Percentiles rank a stretch among this genome's conserved stretches.
Conservation (phyloP, 208 protist species). For the Leishmania gerbilli region DNA sequence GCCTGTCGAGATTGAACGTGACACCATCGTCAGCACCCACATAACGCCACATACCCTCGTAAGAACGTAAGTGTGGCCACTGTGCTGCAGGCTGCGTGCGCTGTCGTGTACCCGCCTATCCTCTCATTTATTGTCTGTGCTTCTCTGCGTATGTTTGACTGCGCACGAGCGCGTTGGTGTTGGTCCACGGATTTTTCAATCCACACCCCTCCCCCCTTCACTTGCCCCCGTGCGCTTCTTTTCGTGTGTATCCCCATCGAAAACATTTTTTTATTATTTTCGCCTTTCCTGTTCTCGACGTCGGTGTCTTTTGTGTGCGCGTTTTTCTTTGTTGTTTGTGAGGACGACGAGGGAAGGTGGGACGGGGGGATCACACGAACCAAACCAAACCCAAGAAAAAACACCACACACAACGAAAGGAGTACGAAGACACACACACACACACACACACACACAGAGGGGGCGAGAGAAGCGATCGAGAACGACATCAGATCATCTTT, state of each 20-base stretch:
- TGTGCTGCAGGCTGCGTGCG: not conserved
- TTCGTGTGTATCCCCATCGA: no score
- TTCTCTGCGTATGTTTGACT: not conserved
- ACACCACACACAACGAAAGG: no score
- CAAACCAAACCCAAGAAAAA: no score
- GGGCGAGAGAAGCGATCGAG: not conserved
- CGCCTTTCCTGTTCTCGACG: no score
- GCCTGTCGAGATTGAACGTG: not conserved
- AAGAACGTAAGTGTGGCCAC: not conserved
- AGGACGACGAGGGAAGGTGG: no score
- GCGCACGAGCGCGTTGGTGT: not conserved
- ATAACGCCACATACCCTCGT: not conserved
- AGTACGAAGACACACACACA: no score
- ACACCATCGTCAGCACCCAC: not conserved
- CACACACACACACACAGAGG: no score
- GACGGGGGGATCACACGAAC: no score
- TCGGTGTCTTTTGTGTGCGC: no score
- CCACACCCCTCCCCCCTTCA: not conserved
- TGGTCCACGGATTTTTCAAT: slow-evolving; percentile 13
- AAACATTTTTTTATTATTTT: no score
- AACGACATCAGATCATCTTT: not conserved
- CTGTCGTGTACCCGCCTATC: no score
- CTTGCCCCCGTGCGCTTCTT: not conserved
- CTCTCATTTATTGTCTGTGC: not conserved
- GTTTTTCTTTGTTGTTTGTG: no score